Evolutionary conservation across 805 yeast genomes (phyloP).

Genomic region (Alloascoidea hylecoeti): DNA sequence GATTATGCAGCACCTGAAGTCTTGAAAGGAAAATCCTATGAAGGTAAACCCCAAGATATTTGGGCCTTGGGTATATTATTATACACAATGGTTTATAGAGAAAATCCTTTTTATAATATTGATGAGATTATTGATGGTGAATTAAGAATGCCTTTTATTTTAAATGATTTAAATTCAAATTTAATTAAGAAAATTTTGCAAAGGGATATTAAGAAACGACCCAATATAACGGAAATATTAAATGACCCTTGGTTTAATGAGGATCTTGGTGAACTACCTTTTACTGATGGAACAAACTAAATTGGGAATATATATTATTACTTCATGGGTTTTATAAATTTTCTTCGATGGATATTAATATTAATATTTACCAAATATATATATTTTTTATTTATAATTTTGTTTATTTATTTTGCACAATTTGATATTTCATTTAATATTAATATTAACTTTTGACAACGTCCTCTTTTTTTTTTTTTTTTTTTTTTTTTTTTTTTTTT

Average conservation of each 20-base stretch:
- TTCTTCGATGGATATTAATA: too few species aligned
- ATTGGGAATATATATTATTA: too few species aligned
- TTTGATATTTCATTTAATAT: too few species aligned
- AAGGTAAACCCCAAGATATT: slow-evolving; percentile 88
- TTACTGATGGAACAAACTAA: too few species aligned
- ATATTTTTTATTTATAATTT: too few species aligned
- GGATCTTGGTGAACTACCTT: too few species aligned
- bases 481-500: too few species aligned
- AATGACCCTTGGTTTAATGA: slow-evolving; percentile 53
- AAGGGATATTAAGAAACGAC: slow-evolving; percentile 54
- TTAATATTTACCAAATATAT: too few species aligned
- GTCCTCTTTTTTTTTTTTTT: too few species aligned
- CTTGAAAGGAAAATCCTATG: slow-evolving; percentile 73
- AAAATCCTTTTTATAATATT: slow-evolving; percentile 89
- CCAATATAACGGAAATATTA: slow-evolving; percentile 56
- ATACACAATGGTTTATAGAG: slow-evolving; percentile 83
- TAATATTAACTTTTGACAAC: too few species aligned
- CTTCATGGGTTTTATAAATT: too few species aligned
- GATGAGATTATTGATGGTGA: slow-evolving; percentile 94
- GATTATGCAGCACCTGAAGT: slow-evolving; percentile 98
- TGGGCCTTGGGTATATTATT: slow-evolving; percentile 93
- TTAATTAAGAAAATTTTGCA: slow-evolving; percentile 54
- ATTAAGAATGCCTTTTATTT: slow-evolving; percentile 50
- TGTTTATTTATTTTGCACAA: too few species aligned
- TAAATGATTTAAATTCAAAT: slow-evolving; percentile 43